phyloP scores from a whole-genome alignment of 2,329 filamentous ascomycete species.

The Cercospora sesami region DNA sequence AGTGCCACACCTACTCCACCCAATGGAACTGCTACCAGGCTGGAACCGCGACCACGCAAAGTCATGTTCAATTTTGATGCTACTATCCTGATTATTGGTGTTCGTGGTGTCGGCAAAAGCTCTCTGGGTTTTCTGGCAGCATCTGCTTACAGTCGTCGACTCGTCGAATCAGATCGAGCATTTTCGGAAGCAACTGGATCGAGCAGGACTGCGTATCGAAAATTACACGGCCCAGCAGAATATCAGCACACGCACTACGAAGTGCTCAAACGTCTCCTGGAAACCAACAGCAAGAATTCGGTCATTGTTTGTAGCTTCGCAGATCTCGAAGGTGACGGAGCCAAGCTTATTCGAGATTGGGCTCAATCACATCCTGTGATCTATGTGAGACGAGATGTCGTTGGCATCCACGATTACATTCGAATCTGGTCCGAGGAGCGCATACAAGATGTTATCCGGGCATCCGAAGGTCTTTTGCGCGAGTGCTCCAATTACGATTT shows the following conservation, averaged over 20 bases:
- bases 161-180: slow-evolving; percentile 67
- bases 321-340: slow-evolving; percentile 65
- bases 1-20: slow-evolving; percentile 27
- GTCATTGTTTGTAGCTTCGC: slow-evolving; percentile 71
- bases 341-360: slow-evolving; percentile 62
- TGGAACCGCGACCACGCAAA: slow-evolving; percentile 23
- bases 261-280: slow-evolving; percentile 61
- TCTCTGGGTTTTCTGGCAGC: slow-evolving; percentile 74
- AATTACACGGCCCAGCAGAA: slow-evolving; percentile 59
- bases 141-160: slow-evolving; percentile 65
- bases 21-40: slow-evolving; percentile 13
- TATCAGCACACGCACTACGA: slow-evolving; percentile 65
- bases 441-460: slow-evolving; percentile 59
- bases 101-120: slow-evolving; percentile 73
- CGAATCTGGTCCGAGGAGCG: slow-evolving; percentile 55
- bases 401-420: slow-evolving; percentile 65
- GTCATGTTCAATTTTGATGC: slow-evolving; percentile 58
- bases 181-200: slow-evolving; percentile 66
- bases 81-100: slow-evolving; percentile 71
- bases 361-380: slow-evolving; percentile 67
- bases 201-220: slow-evolving; percentile 64
- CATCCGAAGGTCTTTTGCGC: slow-evolving; percentile 60
- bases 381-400: slow-evolving; percentile 65
- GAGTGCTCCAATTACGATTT: slow-evolving; percentile 73
- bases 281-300: slow-evolving; percentile 59